phyloP scores from a whole-genome alignment of 139 green algal genomes.

The Volvox reticuliferus region DNA sequence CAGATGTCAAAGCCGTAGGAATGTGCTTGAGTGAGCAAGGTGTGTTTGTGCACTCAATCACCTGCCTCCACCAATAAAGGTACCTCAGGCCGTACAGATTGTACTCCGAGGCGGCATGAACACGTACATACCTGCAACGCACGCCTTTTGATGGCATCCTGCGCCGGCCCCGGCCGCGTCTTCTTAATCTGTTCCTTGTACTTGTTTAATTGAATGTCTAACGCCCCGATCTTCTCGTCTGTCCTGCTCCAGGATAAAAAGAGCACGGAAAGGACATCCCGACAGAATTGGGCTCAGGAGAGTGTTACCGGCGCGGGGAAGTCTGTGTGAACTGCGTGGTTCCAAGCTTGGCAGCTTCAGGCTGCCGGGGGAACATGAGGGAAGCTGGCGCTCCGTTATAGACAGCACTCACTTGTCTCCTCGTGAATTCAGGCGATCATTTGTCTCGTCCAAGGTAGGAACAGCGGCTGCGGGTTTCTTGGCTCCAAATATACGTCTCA shows the following conservation, averaged over 20 bases:
- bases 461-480: background rate
- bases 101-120: no score
- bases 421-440: background rate
- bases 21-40: no score
- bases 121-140: conserved; percentile 75
- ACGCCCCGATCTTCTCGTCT: conserved; percentile 94
- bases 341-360: background rate
- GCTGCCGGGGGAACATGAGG: conserved; percentile 1
- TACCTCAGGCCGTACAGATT: no score
- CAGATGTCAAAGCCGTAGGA: no score
- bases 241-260: conserved; percentile 65
- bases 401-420: conserved; percentile 3
- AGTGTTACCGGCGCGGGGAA: no score
- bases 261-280: background rate
- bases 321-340: no score
- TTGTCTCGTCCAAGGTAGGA: background rate
- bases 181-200: conserved; percentile 91
- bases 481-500: conserved; percentile 14
- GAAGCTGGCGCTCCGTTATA: background rate
- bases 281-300: background rate
- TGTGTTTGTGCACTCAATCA: no score
- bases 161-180: conserved; percentile 87
- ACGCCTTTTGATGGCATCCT: conserved; percentile 91
- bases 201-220: conserved; percentile 94
- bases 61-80: no score